These are phyloP conservation scores for Sesbania bispinosa DNA, from an alignment of 306 rosid species.

Conservation along the genomic window DNA sequence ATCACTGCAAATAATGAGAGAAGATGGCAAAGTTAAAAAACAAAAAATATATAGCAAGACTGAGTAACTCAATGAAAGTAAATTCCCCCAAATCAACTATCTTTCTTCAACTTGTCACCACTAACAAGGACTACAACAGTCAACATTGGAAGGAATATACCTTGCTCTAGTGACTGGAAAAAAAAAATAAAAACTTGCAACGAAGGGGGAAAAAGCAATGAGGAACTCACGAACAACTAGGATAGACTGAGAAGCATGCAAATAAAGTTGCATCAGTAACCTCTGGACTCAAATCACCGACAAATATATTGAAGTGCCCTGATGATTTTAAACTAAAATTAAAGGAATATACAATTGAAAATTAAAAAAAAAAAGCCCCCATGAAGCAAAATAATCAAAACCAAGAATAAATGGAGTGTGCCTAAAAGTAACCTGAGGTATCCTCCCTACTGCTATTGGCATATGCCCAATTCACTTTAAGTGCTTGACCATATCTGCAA, in stretches of 20 bases:
- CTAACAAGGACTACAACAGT: constrained; percentile 22
- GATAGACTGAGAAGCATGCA: constrained; percentile 75
- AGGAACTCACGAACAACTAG: constrained; percentile 75
- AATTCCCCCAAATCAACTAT: constrained; percentile 30
- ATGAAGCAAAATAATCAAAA: constrained; percentile 29
- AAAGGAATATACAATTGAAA: constrained; percentile 37
- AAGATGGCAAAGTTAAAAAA: constrained; percentile 18
- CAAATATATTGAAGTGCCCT: constrained; percentile 69
- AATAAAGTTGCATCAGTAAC: constrained; percentile 71
- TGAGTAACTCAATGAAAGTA: constrained; percentile 13
- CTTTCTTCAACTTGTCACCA: constrained; percentile 26
- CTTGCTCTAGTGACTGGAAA: constrained; percentile 28
- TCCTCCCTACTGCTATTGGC: constrained; percentile 57
- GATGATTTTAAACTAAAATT: constrained; percentile 49
- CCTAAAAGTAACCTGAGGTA: constrained; percentile 52
- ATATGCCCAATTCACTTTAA: constrained; percentile 69
- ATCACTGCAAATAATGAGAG: constrained; percentile 42
- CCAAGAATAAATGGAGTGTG: constrained; percentile 11
- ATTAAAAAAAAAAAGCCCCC: constrained; percentile 34
- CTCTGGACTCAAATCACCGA: constrained; percentile 77
- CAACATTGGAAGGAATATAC: constrained; percentile 28
- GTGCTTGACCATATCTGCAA: constrained; percentile 59
- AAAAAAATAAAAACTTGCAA: constrained; percentile 18
- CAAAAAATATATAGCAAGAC: constrained; percentile 24
- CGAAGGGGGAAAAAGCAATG: constrained; percentile 34